Base-by-base conservation (phyloP, 73 alveolate genomes). In the Stentor roeselii region DNA sequence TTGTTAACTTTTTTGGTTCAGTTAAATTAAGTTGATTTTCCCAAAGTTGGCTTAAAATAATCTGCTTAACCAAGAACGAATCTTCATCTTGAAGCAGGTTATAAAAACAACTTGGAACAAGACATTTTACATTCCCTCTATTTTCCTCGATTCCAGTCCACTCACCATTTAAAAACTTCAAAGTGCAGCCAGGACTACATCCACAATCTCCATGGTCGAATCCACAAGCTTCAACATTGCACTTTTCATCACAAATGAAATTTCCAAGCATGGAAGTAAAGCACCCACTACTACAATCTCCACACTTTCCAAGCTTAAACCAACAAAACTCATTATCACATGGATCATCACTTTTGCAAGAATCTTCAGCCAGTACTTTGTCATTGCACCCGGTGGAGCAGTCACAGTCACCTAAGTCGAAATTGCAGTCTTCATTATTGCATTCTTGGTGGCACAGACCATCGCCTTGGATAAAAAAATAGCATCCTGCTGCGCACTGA, bases 401-500 rank as follows among this genome's bases (percentile, higher is more conserved):
- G 30, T 2, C 39, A 39, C 84, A 76, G 2, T 76, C 84, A 6
- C 1, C 39, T 37, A 78, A 78, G 2, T 76, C 84, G 39, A 36
- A 76, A 39, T 39, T 34, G 3, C 84, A 76, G 34, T 0, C 86
- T 1, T 15, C 84, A 76, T 21, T 35, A 0, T 76, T 1, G 59
- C 84, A 76, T 1, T 1, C 84, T 0, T 21, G 6, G 34, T 76
- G n/a, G 67, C 84, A 76, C 21, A 37, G 35, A 1, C 84, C 84
- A 76, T 76, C 84, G 2, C 39, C 39, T 1, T 21, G 32, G n/a
- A 41, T 37, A 1, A 0, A 39, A 1, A 37, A 37, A 1, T 0
- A 39, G 2, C 84, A 76, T 30, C 84, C 84, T 27, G 32, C 74
- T 37, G 74, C 84, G 34, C 84, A 76, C 1, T 34, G 60, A 6